Base-by-base conservation (phyloP, 371 early-diverging fungal genomes). In the Batkoa obscura region DNA sequence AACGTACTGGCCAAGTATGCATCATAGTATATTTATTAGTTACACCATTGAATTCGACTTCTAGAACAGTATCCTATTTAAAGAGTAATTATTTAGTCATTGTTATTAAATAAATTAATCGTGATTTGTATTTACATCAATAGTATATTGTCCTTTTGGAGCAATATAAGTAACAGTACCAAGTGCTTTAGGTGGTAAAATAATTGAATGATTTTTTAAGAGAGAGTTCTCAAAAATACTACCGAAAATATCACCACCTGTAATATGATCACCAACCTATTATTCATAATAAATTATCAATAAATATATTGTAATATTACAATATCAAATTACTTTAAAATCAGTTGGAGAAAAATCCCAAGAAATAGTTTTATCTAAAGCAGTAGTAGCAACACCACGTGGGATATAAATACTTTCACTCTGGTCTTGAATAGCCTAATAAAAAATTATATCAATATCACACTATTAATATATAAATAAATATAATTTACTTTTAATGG, bases 1-100 rank as follows among this genome's bases (percentile, higher is more conserved):
- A 79, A 68, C 99, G 86, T 17, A 99, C 99, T 17, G 99, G 99
- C 99, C 99, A 99, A 47, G 80, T 69, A 60, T 99, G 99, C 75
- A 89, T 82, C 95, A 99, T 90, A 45, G 90, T 90, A 72, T 84
- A 83, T 63, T 87, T 76, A 41, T 80, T 73, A 62, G 75, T 88
- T 66, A 84, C 79, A 13, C 93, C 93, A 61, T 89, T 86, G 60
- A 92, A 92, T 71, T 98, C 97, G 45, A 87, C 79, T 74, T 94
- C 96, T 37, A 98, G 72, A 32, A 99, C 83, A 54, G 83, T 78
- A 70, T 99, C 95, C 70, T 84, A 60, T 4, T 15, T 4, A 31
- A 41, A 36, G n/a, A 37, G n/a, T n/a, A n/a, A n/a, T n/a, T n/a
- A n/a, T n/a, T n/a, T n/a, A n/a, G n/a, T n/a, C n/a, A n/a, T n/a